Conservation (phyloP, 345 rosid species). For the Aegle marmelos region DNA sequence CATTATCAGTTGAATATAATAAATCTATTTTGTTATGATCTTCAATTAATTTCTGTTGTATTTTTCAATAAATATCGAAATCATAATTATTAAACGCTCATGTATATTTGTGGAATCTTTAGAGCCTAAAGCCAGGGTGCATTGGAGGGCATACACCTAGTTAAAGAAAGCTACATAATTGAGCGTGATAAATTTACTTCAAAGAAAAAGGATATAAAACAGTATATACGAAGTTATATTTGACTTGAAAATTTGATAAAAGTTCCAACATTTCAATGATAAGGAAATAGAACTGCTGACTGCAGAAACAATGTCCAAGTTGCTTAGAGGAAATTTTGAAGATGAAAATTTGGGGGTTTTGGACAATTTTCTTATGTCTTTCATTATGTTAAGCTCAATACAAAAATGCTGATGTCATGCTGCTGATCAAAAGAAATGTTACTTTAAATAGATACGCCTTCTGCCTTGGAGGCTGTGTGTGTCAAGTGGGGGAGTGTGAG, state of each 20-base stretch:
- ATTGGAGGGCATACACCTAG: background rate
- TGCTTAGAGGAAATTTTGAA: background rate
- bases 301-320: background rate
- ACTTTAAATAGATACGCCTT: background rate
- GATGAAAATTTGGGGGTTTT: background rate
- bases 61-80: slow-evolving; percentile 2
- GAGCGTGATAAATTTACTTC: background rate
- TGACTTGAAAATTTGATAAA: background rate
- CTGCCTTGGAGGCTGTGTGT: background rate
- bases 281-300: background rate
- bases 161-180: background rate
- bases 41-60: background rate
- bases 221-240: background rate
- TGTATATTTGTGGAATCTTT: background rate
- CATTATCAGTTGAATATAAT: background rate
- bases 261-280: background rate
- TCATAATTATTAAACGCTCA: background rate
- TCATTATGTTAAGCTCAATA: background rate
- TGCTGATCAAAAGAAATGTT: background rate
- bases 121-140: background rate
- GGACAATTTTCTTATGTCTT: background rate
- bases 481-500: background rate
- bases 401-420: background rate
- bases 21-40: too few species aligned
- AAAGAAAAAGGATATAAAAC: background rate